Percentiles rank a stretch among this genome's conserved stretches.
phyloP scores from a whole-genome alignment of 176 grass and related monocot genomes.

The Eremochloa ophiuroides region DNA sequence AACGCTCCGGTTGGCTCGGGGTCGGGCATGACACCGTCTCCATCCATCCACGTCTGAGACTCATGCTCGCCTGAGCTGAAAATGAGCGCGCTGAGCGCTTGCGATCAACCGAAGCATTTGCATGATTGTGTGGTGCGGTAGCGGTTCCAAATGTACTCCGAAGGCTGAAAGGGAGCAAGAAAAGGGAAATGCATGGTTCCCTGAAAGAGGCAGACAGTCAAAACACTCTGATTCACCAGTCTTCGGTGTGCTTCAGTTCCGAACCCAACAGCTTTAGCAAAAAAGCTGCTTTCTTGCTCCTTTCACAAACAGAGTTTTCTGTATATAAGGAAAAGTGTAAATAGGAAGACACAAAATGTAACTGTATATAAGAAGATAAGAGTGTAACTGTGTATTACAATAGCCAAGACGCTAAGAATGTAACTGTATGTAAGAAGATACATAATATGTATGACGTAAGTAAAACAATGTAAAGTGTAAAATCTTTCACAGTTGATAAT shows the following conservation, averaged over 20 bases:
- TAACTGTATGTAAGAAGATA: not conserved
- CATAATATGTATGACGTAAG: constrained; percentile 7
- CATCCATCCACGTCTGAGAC: too few relatives aligned
- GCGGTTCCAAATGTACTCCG: not conserved
- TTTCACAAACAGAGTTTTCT: not conserved
- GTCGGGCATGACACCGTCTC: not conserved
- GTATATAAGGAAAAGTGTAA: not conserved
- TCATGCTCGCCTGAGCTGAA: too few relatives aligned
- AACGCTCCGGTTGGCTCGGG: constrained; percentile 17
- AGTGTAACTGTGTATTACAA: not conserved
- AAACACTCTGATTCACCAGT: constrained; percentile 21
- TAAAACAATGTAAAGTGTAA: not conserved
- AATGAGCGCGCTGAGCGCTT: too few relatives aligned
- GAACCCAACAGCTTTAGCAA: not conserved
- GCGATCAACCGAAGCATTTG: too few relatives aligned
- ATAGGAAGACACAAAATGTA: constrained; percentile 6
- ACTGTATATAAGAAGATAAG: not conserved
- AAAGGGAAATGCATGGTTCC: constrained; percentile 10
- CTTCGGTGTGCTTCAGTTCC: not conserved
- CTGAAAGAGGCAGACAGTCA: constrained; percentile 23
- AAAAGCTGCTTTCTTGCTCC: constrained; percentile 36
- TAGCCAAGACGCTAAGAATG: not conserved
- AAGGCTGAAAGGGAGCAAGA: not conserved
- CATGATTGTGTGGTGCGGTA: not conserved
- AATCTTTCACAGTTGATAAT: not conserved